Base-by-base conservation (phyloP, 176 grass and related monocot species). In the Carex kokanica region DNA sequence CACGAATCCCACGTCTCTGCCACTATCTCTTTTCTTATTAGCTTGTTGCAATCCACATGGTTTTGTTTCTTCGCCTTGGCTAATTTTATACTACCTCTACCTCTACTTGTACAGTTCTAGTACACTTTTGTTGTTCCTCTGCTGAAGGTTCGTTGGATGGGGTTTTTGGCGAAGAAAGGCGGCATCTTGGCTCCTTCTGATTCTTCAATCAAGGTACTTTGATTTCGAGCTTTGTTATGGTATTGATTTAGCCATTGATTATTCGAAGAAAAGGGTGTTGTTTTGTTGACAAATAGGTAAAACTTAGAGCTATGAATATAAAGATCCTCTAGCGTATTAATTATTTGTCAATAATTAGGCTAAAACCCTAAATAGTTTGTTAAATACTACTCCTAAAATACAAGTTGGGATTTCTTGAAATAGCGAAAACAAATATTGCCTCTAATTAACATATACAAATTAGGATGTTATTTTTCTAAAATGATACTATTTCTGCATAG, bases 1-100 rank as follows among this genome's bases (percentile, higher is more conserved):
- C 80, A 82, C 80, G 27, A 38, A 82, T 82, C 80, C 80, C 80
- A 82, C 80, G 41, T 82, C 62, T 4, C 38, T 47, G 21, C 80
- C 23, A 82, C 80, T 65, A 53, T 29, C 45, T 65, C 21, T 67
- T 80, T 47, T 82, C 54, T 82, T 66, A 82, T 66, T 66, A 51
- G 14, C 16, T 64, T 66, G 45, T 49, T 67, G 18, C 60, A 82
- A 82, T 82, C 80, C 80, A 63, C 80, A 82, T 82, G 80, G 60
- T 65, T 52, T 53, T 82, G 59, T 82, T 67, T 82, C 80, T 82
- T 82, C 59, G 29, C n/a, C 77, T 38, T 79, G 55, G 17, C 24
- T 61, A 58, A 20, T 23, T 63, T 13, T 45, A 20, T 55, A 40
- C 78, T 60, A 8, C 27, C 27, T 27, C 27, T 27, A 38, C 54